phyloP scores from a whole-genome alignment of 176 grass and related monocot species.

The Chrysopogon serrulatus region DNA sequence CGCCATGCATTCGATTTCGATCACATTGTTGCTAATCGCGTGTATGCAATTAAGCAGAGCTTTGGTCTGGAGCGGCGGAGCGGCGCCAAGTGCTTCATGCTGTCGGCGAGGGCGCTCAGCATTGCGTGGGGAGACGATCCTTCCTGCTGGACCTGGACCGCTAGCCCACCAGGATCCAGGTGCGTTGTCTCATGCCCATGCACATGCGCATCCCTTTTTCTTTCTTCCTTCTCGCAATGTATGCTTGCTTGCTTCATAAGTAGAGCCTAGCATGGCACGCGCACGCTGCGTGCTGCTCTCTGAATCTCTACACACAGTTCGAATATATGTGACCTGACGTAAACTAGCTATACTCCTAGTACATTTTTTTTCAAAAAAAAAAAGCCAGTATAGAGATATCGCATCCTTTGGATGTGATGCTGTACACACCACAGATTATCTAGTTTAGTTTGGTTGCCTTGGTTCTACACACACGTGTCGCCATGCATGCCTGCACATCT shows the following conservation, averaged over 20 bases:
- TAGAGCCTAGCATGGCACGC: not conserved
- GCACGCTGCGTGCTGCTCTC: not conserved
- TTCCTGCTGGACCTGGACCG: conserved; percentile 49
- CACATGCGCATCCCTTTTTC: not conserved
- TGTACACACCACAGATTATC: too few relatives aligned
- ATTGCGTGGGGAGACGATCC: conserved; percentile 50
- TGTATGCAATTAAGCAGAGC: conserved; percentile 37
- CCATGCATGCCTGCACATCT: not conserved
- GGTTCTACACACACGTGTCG: not conserved
- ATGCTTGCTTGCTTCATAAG: not conserved
- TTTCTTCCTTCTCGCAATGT: too few relatives aligned
- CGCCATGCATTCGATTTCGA: too few relatives aligned
- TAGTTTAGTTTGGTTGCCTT: not conserved
- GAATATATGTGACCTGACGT: too few relatives aligned
- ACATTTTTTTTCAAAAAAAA: too few relatives aligned
- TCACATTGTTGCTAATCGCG: not conserved
- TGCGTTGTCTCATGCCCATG: not conserved
- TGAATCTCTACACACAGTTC: too few relatives aligned
- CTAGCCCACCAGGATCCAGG: conserved; percentile 55
- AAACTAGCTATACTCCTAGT: too few relatives aligned
- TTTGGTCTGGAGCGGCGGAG: conserved; percentile 57
- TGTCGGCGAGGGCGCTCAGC: conserved; percentile 66
- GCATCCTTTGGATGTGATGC: too few relatives aligned
- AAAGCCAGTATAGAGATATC: too few relatives aligned
- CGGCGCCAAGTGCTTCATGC: conserved; percentile 81